phyloP scores from a whole-genome alignment of 1,139 yeast species.

The Protomyces inundatus region DNA sequence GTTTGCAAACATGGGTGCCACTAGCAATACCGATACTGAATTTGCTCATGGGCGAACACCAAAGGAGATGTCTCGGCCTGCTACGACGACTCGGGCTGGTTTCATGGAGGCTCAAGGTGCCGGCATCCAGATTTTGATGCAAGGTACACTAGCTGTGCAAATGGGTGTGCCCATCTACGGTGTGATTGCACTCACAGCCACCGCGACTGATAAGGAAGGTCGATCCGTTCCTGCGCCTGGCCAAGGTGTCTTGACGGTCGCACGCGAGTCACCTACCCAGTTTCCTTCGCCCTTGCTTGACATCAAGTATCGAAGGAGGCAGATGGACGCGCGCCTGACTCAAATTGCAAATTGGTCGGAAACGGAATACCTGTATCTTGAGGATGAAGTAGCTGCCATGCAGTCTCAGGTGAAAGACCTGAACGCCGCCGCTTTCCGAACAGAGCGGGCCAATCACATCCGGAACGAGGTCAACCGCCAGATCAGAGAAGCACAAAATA shows the following conservation, averaged over 20 bases:
- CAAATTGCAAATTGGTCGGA: constrained; percentile 86
- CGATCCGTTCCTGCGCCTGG: constrained; percentile 99
- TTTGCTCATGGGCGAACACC: constrained; percentile 96
- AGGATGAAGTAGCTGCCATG: constrained; percentile 62
- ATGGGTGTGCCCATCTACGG: constrained; percentile 99
- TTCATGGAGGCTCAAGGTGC: constrained; percentile 99
- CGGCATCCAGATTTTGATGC: constrained; percentile 95
- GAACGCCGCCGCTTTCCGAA: constrained; percentile 49
- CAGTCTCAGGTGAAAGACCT: constrained; percentile 40
- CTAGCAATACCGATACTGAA: constrained; percentile 82
- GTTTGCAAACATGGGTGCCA: constrained; percentile 98
- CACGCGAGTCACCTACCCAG: constrained; percentile 82
- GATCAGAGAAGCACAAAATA: constrained; percentile 79
- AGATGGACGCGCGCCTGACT: constrained; percentile 67
- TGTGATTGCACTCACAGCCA: constrained; percentile 85
- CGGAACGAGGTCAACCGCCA: constrained; percentile 80
- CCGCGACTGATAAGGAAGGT: constrained; percentile 97
- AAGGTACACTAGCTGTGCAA: constrained; percentile 83
- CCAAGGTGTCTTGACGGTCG: constrained; percentile 96
- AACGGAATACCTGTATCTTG: constrained; percentile 64
- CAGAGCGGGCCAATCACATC: constrained; percentile 84
- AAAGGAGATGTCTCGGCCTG: constrained; percentile 96
- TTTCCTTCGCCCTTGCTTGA: constrained; percentile 77
- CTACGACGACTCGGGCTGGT: constrained; percentile 92
- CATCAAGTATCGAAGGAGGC: constrained; percentile 90